A percentile compares a stretch with the other conserved stretches of the same genome.
These are phyloP conservation scores for Metschnikowia corniflorae DNA, from an alignment of 805 yeast genomes.

Conservation along the genomic window DNA sequence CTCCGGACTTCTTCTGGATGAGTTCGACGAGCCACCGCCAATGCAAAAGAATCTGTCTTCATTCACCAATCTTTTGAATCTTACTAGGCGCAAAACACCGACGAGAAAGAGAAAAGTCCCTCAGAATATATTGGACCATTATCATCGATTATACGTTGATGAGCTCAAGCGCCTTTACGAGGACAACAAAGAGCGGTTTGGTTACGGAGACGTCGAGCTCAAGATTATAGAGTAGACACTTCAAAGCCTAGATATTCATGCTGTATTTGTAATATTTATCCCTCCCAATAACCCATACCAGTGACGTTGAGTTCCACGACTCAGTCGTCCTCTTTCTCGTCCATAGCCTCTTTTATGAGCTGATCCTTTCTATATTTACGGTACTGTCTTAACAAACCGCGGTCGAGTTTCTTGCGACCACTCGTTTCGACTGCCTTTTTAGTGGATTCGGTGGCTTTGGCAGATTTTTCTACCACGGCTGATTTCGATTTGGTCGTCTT, in stretches of 20 bases:
- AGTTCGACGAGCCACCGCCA: slow-evolving; percentile 27
- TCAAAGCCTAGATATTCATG: background rate
- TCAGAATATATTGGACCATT: slow-evolving; percentile 52
- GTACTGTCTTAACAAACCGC: slow-evolving; percentile 32
- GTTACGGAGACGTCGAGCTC: slow-evolving; percentile 47
- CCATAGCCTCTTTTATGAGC: slow-evolving; percentile 6
- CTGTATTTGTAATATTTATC: slow-evolving; percentile 2
- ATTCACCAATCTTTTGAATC: slow-evolving; percentile 29
- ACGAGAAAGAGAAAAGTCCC: slow-evolving; percentile 31
- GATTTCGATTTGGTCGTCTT: background rate
- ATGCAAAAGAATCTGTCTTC: slow-evolving; percentile 19
- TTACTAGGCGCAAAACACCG: slow-evolving; percentile 16
- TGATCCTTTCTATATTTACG: slow-evolving; percentile 17
- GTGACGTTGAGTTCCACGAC: background rate
- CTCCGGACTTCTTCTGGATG: slow-evolving; percentile 29
- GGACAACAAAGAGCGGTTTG: slow-evolving; percentile 56
- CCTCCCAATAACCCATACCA: slow-evolving; percentile 4
- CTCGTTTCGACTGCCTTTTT: slow-evolving; percentile 13
- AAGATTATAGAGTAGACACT: slow-evolving; percentile 38
- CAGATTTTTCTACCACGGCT: background rate
- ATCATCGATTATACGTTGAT: slow-evolving; percentile 67
- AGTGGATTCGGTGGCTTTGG: background rate
- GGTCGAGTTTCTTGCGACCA: slow-evolving; percentile 33
- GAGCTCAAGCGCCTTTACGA: slow-evolving; percentile 63
- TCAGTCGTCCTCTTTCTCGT: slow-evolving; percentile 14